Evolutionary conservation across 805 yeast species (phyloP), one percentile per base, ranked within the genome.

Genomic region (Monosporozyma aerobia): DNA sequence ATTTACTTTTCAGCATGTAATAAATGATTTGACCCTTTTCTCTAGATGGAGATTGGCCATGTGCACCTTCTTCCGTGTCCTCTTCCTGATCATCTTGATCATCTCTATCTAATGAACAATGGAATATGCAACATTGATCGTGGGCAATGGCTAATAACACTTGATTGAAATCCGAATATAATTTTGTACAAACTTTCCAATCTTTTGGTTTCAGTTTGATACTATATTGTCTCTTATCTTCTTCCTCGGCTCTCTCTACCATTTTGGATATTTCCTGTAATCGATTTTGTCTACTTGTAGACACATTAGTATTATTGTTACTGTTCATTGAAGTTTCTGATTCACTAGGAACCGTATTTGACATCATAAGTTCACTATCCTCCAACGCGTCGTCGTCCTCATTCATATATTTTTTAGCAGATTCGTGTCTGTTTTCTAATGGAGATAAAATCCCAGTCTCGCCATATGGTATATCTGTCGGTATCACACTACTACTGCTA

Each of bases 1-100:
- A 64, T 63, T 60, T 66, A 51, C 62, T 65, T 50, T 68, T 58
- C 32, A 66, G 61, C 55, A 85, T 76, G 62, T 79, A 83, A 63
- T 82, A 86, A 8, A 82, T 73, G 23, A 86, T 76, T 59, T 83
- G 86, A 25, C 84, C 83, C 29, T 78, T 79, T 48, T 81, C 82
- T 32, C 77, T 75, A 11, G 37, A 16, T 19, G 6, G 10, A 3
- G 22, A 27, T 50, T 47, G 19, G 59, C 64, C 35, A 14, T 16
- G 48, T 10, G 37, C 30, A 5, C 16, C 33, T 5, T 13, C 46
- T 29, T 27, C 44, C 14, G 8, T 19, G 10, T 25, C 46, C 13
- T 16, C 50, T 44, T 49, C 43, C 7, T 33, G 27, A n/a, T 56
- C 57, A 23, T 59, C 66, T 10, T 53, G 35, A 43, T 44, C 54